Percentiles rank a stretch among this genome's conserved stretches.
Evolutionary conservation across 805 yeast genomes (phyloP).

Genomic region (Komagataella populi): DNA sequence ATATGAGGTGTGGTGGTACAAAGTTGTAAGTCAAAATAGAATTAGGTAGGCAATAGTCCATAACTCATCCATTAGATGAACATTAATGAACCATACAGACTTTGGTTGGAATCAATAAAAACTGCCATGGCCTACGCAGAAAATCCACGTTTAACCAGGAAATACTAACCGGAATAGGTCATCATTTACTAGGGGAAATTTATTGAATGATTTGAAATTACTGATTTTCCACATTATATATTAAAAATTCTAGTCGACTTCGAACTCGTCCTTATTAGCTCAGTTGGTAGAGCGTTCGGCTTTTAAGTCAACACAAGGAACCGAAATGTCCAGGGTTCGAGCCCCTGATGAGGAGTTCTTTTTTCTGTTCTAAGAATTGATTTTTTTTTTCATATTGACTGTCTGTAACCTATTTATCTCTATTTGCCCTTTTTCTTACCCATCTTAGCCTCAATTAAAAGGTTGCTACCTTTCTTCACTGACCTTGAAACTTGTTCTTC

Average conservation of each 20-base stretch:
- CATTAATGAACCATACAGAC: too few relatives aligned
- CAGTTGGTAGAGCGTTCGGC: slow-evolving; percentile 65
- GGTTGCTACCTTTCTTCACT: slow-evolving; percentile 4
- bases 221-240: too few relatives aligned
- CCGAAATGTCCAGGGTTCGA: slow-evolving; percentile 53
- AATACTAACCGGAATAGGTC: too few relatives aligned
- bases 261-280: slow-evolving; percentile 31
- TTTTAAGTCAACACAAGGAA: slow-evolving; percentile 23
- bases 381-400: neutral
- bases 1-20: too few relatives aligned
- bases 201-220: too few relatives aligned
- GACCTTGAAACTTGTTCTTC: neutral
- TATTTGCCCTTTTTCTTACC: neutral
- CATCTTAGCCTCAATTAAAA: slow-evolving; percentile 2
- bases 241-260: neutral
- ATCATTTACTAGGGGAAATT: too few relatives aligned
- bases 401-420: neutral
- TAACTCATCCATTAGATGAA: too few relatives aligned
- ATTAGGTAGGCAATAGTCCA: too few relatives aligned
- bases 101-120: too few relatives aligned
- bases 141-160: too few relatives aligned
- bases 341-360: slow-evolving; percentile 41
- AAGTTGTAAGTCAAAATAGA: too few relatives aligned
- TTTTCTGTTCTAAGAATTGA: slow-evolving; percentile 2
- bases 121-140: too few relatives aligned